A percentile compares a stretch with the other conserved stretches of the same genome.
phyloP scores from a whole-genome alignment of 1,284 basidiomycete genomes.

The Pseudozyma thailandica region DNA sequence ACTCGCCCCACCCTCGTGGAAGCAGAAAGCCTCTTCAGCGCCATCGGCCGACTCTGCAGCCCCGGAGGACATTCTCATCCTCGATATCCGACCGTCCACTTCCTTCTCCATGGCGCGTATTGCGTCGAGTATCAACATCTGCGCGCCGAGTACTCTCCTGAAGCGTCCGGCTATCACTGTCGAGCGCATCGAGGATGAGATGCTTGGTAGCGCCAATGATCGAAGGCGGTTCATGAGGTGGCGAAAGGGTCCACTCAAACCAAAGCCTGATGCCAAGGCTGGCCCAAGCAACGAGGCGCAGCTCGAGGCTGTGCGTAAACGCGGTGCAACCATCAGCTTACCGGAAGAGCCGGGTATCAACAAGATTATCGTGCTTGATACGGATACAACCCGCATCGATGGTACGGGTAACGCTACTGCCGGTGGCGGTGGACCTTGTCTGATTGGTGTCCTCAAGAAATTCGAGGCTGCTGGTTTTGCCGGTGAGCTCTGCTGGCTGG shows the following conservation, averaged over 20 bases:
- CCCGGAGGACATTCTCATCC: conserved; percentile 69
- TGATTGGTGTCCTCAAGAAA: conserved; percentile 65
- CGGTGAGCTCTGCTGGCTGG: conserved; percentile 64
- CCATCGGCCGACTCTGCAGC: conserved; percentile 6
- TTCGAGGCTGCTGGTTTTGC: conserved; percentile 61
- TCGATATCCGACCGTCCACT: conserved; percentile 85
- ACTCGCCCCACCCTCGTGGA: conserved; percentile 24
- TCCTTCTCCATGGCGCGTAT: conserved; percentile 56
- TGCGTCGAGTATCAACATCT: conserved; percentile 80
- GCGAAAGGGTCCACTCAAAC: conserved; percentile 42
- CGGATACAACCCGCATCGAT: conserved; percentile 50
- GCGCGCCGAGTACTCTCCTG: conserved; percentile 91
- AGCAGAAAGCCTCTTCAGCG: conserved; percentile 7
- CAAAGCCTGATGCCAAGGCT: conserved; percentile 17
- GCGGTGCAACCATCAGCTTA: conserved; percentile 27
- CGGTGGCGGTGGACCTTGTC: conserved; percentile 63
- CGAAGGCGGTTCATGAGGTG: conserved; percentile 53
- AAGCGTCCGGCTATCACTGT: conserved; percentile 63
- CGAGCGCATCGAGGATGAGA: conserved; percentile 61
- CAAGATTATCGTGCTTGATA: conserved; percentile 64
- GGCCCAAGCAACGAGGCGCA: conserved; percentile 10
- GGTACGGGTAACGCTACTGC: conserved; percentile 58
- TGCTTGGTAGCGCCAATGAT: conserved; percentile 53
- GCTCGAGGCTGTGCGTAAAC: conserved; percentile 25
- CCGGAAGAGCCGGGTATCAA: conserved; percentile 44